phyloP scores from a whole-genome alignment of 2,329 filamentous ascomycete species.

The Stagonosporopsis tanaceti region DNA sequence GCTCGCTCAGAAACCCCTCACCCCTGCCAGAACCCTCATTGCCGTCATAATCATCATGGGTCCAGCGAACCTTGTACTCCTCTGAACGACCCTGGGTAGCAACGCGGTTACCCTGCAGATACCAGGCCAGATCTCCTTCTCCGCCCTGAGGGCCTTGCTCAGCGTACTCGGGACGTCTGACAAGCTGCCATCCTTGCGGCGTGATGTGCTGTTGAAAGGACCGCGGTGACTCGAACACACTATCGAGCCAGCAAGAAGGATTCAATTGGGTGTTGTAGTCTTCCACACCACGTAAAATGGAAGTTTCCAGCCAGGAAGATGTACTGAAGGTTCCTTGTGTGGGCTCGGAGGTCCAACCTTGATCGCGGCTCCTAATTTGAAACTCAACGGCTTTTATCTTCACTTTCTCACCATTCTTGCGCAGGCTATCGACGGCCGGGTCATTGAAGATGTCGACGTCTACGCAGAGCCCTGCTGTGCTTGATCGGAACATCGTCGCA shows the following conservation, averaged over 20 bases:
- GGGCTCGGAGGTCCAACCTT: slow-evolving; percentile 44
- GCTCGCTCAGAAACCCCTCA: slow-evolving; percentile 34
- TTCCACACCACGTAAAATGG: slow-evolving; percentile 33
- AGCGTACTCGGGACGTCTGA: slow-evolving; percentile 26
- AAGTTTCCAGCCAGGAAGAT: slow-evolving; percentile 45
- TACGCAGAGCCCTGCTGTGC: slow-evolving; percentile 29
- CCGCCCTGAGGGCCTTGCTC: slow-evolving; percentile 33
- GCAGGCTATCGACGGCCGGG: slow-evolving; percentile 10
- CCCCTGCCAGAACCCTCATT: slow-evolving; percentile 39
- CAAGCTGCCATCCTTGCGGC: slow-evolving; percentile 26
- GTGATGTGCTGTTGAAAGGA: slow-evolving; percentile 8
- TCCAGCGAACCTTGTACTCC: slow-evolving; percentile 35
- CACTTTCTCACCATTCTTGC: slow-evolving; percentile 21
- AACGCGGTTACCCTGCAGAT: slow-evolving; percentile 44
- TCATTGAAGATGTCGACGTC: slow-evolving; percentile 23
- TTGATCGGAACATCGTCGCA: slow-evolving; percentile 7
- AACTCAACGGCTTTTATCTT: slow-evolving; percentile 39
- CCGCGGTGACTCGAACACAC: slow-evolving; percentile 1
- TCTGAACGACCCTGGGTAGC: slow-evolving; percentile 12
- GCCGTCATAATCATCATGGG: slow-evolving; percentile 15
- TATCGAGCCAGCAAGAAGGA: slow-evolving; percentile 9
- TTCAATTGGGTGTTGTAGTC: slow-evolving; percentile 11
- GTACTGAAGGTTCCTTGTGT: slow-evolving; percentile 37
- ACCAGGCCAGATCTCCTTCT: slow-evolving; percentile 40
- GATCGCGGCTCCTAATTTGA: slow-evolving; percentile 35